Conservation (phyloP, 768 basidiomycete genomes). For the Cyclocybe cylindracea region DNA sequence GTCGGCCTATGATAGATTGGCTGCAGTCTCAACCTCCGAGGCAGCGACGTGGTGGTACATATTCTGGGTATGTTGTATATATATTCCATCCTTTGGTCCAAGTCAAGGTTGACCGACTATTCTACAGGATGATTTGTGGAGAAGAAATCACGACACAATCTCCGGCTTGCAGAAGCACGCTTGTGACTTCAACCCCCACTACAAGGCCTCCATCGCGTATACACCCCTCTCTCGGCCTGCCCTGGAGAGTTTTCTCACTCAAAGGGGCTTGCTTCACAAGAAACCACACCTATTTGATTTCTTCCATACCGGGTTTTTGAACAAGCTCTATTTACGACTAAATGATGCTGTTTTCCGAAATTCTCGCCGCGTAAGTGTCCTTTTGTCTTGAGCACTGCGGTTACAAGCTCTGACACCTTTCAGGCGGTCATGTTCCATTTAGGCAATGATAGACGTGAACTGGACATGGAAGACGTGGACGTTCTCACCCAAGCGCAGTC, state of each 20-base stretch:
- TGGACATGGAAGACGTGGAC: constrained; percentile 69
- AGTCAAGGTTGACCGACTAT: constrained; percentile 1
- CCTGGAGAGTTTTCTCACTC: constrained; percentile 63
- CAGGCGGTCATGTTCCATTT: constrained; percentile 68
- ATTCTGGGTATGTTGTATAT: constrained; percentile 59
- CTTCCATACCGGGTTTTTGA: constrained; percentile 66
- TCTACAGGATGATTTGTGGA: constrained; percentile 71
- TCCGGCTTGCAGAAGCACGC: constrained; percentile 46
- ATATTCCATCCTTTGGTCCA: neutral
- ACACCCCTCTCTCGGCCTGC: constrained; percentile 63
- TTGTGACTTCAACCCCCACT: constrained; percentile 71
- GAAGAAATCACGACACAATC: constrained; percentile 65
- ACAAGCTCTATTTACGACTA: constrained; percentile 70
- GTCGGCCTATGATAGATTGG: constrained; percentile 54
- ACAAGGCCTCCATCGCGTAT: constrained; percentile 71
- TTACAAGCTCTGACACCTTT: neutral
- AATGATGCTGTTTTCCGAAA: constrained; percentile 65
- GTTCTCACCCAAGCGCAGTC: constrained; percentile 46
- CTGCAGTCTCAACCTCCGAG: constrained; percentile 47
- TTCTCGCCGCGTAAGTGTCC: constrained; percentile 46
- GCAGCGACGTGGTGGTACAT: constrained; percentile 77
- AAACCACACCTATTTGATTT: constrained; percentile 44
- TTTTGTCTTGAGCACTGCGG: neutral
- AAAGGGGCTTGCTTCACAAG: constrained; percentile 58
- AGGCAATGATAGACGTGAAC: constrained; percentile 48